phyloP scores from a whole-genome alignment of 2,329 filamentous ascomycete genomes.

The Venturia aucupariae region DNA sequence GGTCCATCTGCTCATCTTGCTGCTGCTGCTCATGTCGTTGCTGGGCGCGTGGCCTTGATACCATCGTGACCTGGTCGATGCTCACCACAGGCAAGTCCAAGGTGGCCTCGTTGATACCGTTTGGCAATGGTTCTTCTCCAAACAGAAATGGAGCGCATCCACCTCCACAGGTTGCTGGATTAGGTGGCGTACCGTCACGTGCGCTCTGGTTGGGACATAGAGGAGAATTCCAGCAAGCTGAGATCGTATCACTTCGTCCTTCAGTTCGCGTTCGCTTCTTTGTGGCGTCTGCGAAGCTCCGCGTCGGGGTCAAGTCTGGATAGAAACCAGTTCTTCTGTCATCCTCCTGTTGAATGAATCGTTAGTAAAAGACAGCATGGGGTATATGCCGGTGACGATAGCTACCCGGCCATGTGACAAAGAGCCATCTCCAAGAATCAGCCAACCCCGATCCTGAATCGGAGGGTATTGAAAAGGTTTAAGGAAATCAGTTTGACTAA shows the following conservation, averaged over 20 bases:
- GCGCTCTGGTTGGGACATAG: slow-evolving; percentile 31
- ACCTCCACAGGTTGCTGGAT: slow-evolving; percentile 32
- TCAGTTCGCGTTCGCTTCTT: background rate
- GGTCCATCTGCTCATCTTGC: too few species aligned
- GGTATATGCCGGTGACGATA: background rate
- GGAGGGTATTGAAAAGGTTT: background rate
- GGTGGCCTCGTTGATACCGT: background rate
- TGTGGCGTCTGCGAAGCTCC: background rate
- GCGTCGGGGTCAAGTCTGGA: background rate
- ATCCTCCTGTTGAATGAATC: background rate
- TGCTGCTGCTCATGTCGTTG: background rate
- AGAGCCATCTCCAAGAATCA: background rate
- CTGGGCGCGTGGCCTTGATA: slow-evolving; percentile 1
- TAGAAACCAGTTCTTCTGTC: background rate
- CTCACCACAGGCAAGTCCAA: background rate
- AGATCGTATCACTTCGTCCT: slow-evolving; percentile 24
- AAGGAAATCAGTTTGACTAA: background rate
- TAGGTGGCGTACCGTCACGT: slow-evolving; percentile 27
- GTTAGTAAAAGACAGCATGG: background rate
- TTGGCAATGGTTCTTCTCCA: slow-evolving; percentile 15
- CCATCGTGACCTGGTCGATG: background rate
- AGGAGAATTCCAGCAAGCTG: slow-evolving; percentile 34
- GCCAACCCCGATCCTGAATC: background rate
- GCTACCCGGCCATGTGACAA: background rate
- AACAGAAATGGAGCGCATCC: slow-evolving; percentile 33